These are phyloP conservation scores for Epichloe typhina DNA, from an alignment of 2,329 filamentous ascomycete genomes.

Conservation along the genomic window DNA sequence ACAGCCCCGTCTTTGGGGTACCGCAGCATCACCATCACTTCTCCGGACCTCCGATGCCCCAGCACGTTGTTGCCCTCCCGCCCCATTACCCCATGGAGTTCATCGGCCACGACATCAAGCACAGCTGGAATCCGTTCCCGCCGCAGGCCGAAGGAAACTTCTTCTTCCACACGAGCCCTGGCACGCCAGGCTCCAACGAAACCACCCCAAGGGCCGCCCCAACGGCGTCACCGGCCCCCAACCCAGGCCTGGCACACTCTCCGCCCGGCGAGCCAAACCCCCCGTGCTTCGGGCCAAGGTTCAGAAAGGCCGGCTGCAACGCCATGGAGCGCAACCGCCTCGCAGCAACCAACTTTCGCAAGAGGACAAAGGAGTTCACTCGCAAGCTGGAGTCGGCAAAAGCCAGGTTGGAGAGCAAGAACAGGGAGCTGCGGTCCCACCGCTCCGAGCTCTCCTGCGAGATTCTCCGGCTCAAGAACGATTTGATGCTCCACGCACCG, in stretches of 20 bases:
- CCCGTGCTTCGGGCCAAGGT: background rate
- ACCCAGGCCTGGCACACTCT: background rate
- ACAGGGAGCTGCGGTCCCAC: background rate
- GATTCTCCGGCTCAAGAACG: constrained; percentile 3
- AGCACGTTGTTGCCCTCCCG: background rate
- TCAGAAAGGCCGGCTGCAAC: background rate
- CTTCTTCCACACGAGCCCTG: background rate
- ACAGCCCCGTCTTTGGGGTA: background rate
- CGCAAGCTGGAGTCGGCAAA: background rate
- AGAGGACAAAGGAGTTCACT: background rate
- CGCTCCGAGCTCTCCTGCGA: background rate
- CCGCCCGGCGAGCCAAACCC: background rate
- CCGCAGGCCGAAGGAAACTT: background rate
- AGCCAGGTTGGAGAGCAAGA: background rate
- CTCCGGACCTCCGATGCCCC: background rate
- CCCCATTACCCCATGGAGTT: too few species aligned
- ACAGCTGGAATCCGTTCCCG: background rate
- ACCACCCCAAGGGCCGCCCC: background rate
- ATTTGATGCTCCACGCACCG: background rate
- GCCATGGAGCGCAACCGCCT: constrained; percentile 3
- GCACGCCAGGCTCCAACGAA: background rate
- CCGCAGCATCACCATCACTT: background rate
- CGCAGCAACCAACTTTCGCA: constrained; percentile 2
- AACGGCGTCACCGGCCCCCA: background rate
- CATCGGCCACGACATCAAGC: background rate